Percentiles rank a stretch among this genome's conserved stretches.
Evolutionary conservation across 345 rosid species (phyloP).

Genomic region (Brassica carinata): DNA sequence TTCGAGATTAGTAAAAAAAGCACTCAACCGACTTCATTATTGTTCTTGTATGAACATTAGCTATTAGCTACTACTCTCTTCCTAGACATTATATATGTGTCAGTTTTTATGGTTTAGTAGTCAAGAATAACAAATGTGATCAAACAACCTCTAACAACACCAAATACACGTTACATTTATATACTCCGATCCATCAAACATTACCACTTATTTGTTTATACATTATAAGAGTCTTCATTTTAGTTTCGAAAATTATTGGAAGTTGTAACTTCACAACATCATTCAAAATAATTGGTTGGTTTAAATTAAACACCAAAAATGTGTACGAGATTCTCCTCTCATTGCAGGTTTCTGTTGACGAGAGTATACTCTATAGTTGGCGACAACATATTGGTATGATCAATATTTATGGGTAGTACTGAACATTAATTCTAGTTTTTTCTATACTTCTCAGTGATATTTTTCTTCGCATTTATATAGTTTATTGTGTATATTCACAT

Average conservation of each 20-base stretch:
- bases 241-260: neutral
- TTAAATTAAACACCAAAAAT: neutral
- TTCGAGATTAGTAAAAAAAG: neutral
- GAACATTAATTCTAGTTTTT: neutral
- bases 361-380: conserved; percentile 9
- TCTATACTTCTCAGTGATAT: neutral
- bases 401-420: conserved; percentile 2
- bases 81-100: neutral
- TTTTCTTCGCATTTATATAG: neutral
- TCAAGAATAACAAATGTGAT: neutral
- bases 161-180: neutral
- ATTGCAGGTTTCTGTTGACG: conserved; percentile 1
- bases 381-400: conserved; percentile 15
- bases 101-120: neutral
- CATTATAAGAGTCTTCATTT: neutral
- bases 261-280: neutral
- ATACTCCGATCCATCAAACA: neutral
- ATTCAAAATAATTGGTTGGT: neutral
- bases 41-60: neutral
- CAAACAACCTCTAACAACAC: neutral
- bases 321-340: conserved; percentile 5
- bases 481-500: neutral
- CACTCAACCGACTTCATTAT: neutral
- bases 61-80: neutral
- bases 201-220: neutral